These are phyloP conservation scores for Straminergon stramineum DNA, from an alignment of 225 moss, liverwort and hornwort genomes.

Conservation along the genomic window DNA sequence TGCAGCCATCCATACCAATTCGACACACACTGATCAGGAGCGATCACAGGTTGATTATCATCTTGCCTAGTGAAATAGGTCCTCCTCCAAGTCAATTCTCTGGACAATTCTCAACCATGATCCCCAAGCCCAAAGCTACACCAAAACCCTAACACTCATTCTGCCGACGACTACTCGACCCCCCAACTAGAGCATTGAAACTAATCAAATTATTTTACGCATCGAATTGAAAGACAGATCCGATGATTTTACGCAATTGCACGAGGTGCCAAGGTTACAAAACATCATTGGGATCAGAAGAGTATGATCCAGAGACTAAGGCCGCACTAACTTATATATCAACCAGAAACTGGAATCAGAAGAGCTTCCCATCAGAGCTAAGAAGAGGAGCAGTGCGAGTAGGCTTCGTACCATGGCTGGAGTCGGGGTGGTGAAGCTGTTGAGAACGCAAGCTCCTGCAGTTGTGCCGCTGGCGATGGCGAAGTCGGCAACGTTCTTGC, in stretches of 20 bases:
- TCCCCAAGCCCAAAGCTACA: not conserved
- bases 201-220: not conserved
- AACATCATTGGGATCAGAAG: not conserved
- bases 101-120: not conserved
- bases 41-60: not conserved
- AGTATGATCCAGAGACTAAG: not conserved
- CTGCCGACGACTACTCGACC: not conserved
- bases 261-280: not conserved
- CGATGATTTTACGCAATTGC: not conserved
- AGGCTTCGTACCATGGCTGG: conserved; percentile 10
- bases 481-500: not conserved
- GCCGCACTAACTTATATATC: not conserved
- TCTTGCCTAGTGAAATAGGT: not conserved
- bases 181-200: not conserved
- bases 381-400: not conserved
- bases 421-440: not conserved
- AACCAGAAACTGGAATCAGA: not conserved
- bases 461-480: not conserved
- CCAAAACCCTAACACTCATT: not conserved
- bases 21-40: not conserved
- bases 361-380: not conserved
- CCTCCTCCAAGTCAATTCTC: not conserved
- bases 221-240: not conserved
- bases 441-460: not conserved
- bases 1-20: not conserved